Percentiles rank a stretch among this genome's conserved stretches.
Conservation (phyloP, 495 filamentous ascomycete species). For the Trichoderma gamsii region DNA sequence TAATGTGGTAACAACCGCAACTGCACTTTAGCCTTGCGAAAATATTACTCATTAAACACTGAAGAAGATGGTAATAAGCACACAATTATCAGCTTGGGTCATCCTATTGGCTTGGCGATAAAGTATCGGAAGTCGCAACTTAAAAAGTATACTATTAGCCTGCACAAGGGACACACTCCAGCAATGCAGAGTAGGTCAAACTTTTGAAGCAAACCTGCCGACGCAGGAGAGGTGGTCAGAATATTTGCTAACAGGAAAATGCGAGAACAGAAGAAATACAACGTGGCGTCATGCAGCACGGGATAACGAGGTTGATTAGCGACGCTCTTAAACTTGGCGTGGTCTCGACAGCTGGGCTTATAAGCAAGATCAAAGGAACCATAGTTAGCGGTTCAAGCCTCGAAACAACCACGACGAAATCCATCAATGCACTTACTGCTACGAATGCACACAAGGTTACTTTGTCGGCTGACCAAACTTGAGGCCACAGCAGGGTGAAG, state of each 20-base stretch:
- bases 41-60: conserved; percentile 30
- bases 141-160: conserved; percentile 31
- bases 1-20: not conserved
- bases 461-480: not conserved
- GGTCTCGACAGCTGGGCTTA: conserved; percentile 31
- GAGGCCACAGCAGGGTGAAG: not conserved
- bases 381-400: conserved; percentile 27
- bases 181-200: conserved; percentile 28
- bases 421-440: conserved; percentile 23
- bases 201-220: not conserved
- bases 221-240: not conserved
- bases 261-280: conserved; percentile 25
- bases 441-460: not conserved
- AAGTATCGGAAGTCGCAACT: conserved; percentile 30
- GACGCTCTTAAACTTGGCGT: conserved; percentile 30
- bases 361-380: conserved; percentile 29
- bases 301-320: conserved; percentile 27
- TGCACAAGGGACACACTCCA: conserved; percentile 29
- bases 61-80: conserved; percentile 28
- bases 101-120: conserved; percentile 29
- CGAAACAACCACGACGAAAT: conserved; percentile 30
- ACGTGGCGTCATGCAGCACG: conserved; percentile 31
- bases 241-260: not conserved
- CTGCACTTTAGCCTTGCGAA: conserved; percentile 18
- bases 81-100: conserved; percentile 32